Evolutionary conservation across 306 rosid species (phyloP).

Genomic region (Quercus gilva): DNA sequence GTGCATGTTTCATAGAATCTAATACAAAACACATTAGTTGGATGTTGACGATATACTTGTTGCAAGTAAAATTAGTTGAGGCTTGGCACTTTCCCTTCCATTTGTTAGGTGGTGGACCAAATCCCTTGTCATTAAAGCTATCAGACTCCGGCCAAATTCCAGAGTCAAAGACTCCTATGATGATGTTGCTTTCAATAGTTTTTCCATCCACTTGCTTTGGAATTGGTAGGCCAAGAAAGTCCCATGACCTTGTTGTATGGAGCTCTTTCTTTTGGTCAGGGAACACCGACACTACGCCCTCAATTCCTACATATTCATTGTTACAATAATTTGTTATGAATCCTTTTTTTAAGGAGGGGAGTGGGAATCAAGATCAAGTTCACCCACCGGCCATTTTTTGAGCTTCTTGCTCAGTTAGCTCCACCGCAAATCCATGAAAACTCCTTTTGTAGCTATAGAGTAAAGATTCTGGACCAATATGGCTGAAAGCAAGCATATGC

Average conservation of each 20-base stretch:
- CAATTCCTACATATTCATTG: conserved; percentile 28
- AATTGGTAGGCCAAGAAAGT: conserved; percentile 47
- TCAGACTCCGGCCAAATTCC: conserved; percentile 57
- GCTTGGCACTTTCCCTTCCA: conserved; percentile 54
- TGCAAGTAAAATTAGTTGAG: conserved; percentile 38
- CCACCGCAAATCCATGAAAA: conserved; percentile 43
- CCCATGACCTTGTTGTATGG: conserved; percentile 61
- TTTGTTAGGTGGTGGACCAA: conserved; percentile 46
- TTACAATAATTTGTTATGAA: neutral
- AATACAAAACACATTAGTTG: neutral
- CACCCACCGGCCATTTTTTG: conserved; percentile 32
- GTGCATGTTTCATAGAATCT: too few species aligned
- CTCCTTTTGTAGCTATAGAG: conserved; percentile 36
- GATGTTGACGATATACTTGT: conserved; percentile 28
- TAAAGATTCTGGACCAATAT: conserved; percentile 13
- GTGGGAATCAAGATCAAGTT: neutral
- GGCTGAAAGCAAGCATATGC: conserved; percentile 15
- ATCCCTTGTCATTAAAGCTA: conserved; percentile 43
- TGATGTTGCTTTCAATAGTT: conserved; percentile 33
- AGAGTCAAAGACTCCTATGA: conserved; percentile 42
- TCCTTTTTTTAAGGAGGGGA: neutral
- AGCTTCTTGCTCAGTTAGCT: conserved; percentile 37
- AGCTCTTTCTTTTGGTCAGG: conserved; percentile 28
- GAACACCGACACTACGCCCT: conserved; percentile 55
- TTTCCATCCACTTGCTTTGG: conserved; percentile 11